A percentile compares a stretch with the other conserved stretches of the same genome.
Conservation (phyloP, 2,329 filamentous ascomycete species). For the Fusarium lateritium region DNA sequence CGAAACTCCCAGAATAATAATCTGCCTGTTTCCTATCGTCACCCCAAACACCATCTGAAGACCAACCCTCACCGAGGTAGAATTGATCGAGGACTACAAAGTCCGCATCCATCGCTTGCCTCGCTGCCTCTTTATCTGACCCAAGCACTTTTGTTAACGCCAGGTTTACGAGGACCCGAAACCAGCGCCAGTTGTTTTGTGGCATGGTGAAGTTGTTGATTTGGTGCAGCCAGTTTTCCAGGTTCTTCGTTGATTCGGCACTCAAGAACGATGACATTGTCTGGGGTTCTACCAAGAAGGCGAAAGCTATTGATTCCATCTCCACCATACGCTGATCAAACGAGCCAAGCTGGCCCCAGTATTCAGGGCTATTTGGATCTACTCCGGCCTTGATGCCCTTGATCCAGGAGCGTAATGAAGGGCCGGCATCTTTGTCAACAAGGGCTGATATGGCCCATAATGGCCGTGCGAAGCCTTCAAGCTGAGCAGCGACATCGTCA, state of each 20-base stretch:
- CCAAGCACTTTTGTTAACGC: slow-evolving; percentile 60
- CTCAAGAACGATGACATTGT: slow-evolving; percentile 52
- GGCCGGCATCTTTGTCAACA: slow-evolving; percentile 54
- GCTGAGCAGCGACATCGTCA: slow-evolving; percentile 60
- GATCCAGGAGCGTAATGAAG: slow-evolving; percentile 54
- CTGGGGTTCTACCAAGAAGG: slow-evolving; percentile 60
- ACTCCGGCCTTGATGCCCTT: slow-evolving; percentile 52
- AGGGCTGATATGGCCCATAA: slow-evolving; percentile 54
- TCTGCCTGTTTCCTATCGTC: slow-evolving; percentile 58
- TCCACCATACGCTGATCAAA: slow-evolving; percentile 69
- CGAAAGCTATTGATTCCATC: slow-evolving; percentile 65
- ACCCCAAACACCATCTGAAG: slow-evolving; percentile 61
- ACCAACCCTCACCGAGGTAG: slow-evolving; percentile 62
- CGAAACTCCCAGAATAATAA: slow-evolving; percentile 68
- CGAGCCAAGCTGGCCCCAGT: slow-evolving; percentile 63
- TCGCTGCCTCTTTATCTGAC: slow-evolving; percentile 52
- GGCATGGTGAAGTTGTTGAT: slow-evolving; percentile 63
- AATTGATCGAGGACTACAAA: slow-evolving; percentile 61
- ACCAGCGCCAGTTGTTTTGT: slow-evolving; percentile 67
- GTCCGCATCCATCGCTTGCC: slow-evolving; percentile 58
- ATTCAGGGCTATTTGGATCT: slow-evolving; percentile 55
- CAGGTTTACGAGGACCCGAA: slow-evolving; percentile 64
- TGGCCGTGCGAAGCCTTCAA: slow-evolving; percentile 62
- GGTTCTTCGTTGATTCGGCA: slow-evolving; percentile 51
- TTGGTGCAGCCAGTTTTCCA: slow-evolving; percentile 58